These are phyloP conservation scores for Kalanchoe fedtschenkoi DNA, from an alignment of 164 flowering plant species.

Conservation along the genomic window DNA sequence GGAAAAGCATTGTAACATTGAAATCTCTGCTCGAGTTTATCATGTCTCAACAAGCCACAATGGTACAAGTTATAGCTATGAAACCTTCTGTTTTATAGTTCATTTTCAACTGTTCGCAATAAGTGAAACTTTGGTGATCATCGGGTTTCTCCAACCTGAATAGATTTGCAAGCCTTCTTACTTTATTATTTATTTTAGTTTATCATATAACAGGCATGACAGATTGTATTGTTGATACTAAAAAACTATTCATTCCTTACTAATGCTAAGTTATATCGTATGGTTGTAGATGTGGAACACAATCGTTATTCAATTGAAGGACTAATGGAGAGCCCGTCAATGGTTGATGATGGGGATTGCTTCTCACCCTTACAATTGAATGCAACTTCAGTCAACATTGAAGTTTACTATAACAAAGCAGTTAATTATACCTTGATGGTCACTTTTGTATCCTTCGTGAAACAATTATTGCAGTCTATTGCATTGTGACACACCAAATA, in stretches of 20 bases:
- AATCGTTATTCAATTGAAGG: constrained; percentile 80
- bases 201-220: neutral
- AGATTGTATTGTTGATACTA: neutral
- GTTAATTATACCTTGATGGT: constrained; percentile 98
- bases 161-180: neutral
- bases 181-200: neutral
- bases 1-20: constrained; percentile 90
- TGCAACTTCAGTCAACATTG: constrained; percentile 88
- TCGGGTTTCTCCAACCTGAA: neutral
- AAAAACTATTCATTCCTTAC: neutral
- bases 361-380: constrained; percentile 69
- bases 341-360: constrained; percentile 88
- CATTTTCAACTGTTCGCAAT: neutral
- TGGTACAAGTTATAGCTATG: constrained; percentile 35
- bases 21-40: constrained; percentile 82
- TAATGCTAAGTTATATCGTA: neutral
- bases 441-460: constrained; percentile 88
- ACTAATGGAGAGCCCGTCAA: constrained; percentile 80
- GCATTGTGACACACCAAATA: constrained; percentile 9
- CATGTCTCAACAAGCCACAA: constrained; percentile 40
- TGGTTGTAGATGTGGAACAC: constrained; percentile 53
- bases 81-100: neutral
- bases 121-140: neutral
- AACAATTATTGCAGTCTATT: neutral
- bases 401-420: constrained; percentile 93